Evolutionary conservation across 352 stramenopile genomes (phyloP).

Genomic region (Globisporangium splendens): DNA sequence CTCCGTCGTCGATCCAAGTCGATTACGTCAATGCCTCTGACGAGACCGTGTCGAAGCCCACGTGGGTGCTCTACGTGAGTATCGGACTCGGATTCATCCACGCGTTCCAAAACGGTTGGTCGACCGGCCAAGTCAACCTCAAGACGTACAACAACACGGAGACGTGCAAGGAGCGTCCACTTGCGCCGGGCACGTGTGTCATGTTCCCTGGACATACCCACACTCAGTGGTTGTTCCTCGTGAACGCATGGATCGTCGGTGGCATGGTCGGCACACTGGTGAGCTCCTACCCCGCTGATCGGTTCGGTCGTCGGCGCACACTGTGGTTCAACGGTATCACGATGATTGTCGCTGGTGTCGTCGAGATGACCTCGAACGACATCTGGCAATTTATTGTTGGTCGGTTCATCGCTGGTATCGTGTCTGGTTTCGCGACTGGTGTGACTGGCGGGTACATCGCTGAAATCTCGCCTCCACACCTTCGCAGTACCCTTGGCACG

Average conservation of each 20-base stretch:
- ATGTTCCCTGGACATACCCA: slow-evolving; percentile 36
- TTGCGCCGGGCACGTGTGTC: slow-evolving; percentile 28
- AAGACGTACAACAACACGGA: slow-evolving; percentile 49
- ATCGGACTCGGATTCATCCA: slow-evolving; percentile 32
- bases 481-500: slow-evolving; percentile 31
- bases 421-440: slow-evolving; percentile 39
- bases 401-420: slow-evolving; percentile 41
- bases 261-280: slow-evolving; percentile 36
- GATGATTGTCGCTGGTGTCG: slow-evolving; percentile 14
- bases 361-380: slow-evolving; percentile 17
- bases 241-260: slow-evolving; percentile 52
- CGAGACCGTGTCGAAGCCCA: slow-evolving; percentile 12
- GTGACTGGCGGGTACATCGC: slow-evolving; percentile 41
- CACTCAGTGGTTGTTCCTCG: slow-evolving; percentile 37
- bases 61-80: slow-evolving; percentile 29
- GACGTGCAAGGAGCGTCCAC: slow-evolving; percentile 33
- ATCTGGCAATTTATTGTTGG: slow-evolving; percentile 22
- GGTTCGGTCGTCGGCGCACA: slow-evolving; percentile 32
- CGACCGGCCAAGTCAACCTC: slow-evolving; percentile 57
- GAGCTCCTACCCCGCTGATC: slow-evolving; percentile 29
- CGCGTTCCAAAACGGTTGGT: slow-evolving; percentile 50
- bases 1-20: not conserved
- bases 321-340: slow-evolving; percentile 18
- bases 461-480: slow-evolving; percentile 41
- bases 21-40: slow-evolving; percentile 3